A percentile compares a stretch with the other conserved stretches of the same genome.
Conservation (phyloP, 331 rosid species). For the Telfairia occidentalis region DNA sequence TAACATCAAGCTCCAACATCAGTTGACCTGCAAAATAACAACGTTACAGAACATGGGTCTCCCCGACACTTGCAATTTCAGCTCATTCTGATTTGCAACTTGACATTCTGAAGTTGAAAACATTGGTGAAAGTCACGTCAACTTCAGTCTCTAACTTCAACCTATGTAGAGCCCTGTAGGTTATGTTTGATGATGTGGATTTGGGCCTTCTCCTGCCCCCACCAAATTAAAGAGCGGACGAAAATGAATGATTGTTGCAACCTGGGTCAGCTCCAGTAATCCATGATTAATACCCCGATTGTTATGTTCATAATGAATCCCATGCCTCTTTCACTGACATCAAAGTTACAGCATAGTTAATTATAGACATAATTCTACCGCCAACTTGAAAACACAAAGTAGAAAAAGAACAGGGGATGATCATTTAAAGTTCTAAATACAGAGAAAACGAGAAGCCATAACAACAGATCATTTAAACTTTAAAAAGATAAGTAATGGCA, state of each 20-base stretch:
- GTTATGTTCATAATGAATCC: slow-evolving; percentile 12
- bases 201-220: slow-evolving; percentile 11
- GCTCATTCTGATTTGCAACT: slow-evolving; percentile 6
- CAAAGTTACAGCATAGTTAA: slow-evolving; percentile 2
- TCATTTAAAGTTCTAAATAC: background rate
- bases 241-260: slow-evolving; percentile 10
- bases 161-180: slow-evolving; percentile 4
- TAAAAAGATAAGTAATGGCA: background rate
- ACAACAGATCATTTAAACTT: background rate
- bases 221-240: background rate
- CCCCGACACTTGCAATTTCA: background rate
- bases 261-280: slow-evolving; percentile 11
- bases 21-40: slow-evolving; percentile 10
- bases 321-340: slow-evolving; percentile 1
- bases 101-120: slow-evolving; percentile 1
- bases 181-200: slow-evolving; percentile 4
- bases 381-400: background rate
- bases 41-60: background rate
- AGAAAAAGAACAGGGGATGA: background rate
- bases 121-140: slow-evolving; percentile 12
- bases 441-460: too few species aligned
- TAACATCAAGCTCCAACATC: slow-evolving; percentile 7
- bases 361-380: background rate
- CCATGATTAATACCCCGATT: slow-evolving; percentile 6
- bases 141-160: background rate